Conservation (phyloP, 352 stramenopile genomes). For the Phytophthora pluvialis region DNA sequence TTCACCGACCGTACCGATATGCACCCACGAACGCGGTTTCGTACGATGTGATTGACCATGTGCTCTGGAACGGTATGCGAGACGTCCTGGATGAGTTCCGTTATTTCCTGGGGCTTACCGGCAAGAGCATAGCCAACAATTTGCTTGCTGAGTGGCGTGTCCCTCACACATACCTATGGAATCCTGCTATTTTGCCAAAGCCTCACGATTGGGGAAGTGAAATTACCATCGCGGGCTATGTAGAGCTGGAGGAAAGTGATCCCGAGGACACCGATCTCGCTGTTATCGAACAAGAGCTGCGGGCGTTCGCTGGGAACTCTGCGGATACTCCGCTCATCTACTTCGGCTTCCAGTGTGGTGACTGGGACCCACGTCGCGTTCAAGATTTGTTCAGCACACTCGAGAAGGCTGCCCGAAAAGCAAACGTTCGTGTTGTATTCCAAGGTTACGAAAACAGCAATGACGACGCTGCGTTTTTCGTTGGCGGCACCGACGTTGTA, state of each 20-base stretch:
- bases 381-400: slow-evolving; percentile 54
- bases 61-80: slow-evolving; percentile 55
- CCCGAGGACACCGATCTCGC: slow-evolving; percentile 19
- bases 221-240: slow-evolving; percentile 60
- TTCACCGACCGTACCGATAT: slow-evolving; percentile 56
- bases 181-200: slow-evolving; percentile 56
- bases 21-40: slow-evolving; percentile 50
- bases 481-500: slow-evolving; percentile 43
- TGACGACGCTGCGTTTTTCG: slow-evolving; percentile 34
- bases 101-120: slow-evolving; percentile 52
- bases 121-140: slow-evolving; percentile 44
- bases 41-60: slow-evolving; percentile 59
- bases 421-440: slow-evolving; percentile 62
- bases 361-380: slow-evolving; percentile 47
- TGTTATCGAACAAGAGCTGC: slow-evolving; percentile 37
- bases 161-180: slow-evolving; percentile 84
- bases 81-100: slow-evolving; percentile 69
- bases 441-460: slow-evolving; percentile 51
- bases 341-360: slow-evolving; percentile 56
- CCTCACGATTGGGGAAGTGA: slow-evolving; percentile 69
- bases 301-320: slow-evolving; percentile 17
- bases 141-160: slow-evolving; percentile 55
- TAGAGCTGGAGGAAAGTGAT: slow-evolving; percentile 43
- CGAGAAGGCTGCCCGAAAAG: slow-evolving; percentile 45
- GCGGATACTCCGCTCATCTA: slow-evolving; percentile 48